Conservation (phyloP, 345 rosid genomes). For the Citrus hindsii region DNA sequence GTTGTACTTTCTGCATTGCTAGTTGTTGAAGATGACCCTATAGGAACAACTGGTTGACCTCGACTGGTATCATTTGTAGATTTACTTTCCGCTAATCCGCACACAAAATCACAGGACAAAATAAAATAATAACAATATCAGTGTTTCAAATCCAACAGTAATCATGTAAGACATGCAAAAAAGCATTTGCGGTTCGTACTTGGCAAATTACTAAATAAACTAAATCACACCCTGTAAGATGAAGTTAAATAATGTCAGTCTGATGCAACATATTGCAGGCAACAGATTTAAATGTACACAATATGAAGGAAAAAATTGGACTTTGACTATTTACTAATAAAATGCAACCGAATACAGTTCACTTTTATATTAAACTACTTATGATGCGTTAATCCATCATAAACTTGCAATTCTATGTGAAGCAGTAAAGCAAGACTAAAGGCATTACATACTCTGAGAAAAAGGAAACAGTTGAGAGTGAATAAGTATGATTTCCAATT, state of each 20-base stretch:
- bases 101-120: neutral
- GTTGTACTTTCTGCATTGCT: conserved; percentile 30
- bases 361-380: neutral
- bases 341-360: neutral
- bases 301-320: neutral
- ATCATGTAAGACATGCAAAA: neutral
- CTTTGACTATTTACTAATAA: neutral
- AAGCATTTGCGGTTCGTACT: neutral
- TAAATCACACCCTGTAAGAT: neutral
- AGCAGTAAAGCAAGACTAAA: neutral
- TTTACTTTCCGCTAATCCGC: conserved; percentile 29
- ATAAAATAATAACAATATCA: neutral
- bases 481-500: neutral
- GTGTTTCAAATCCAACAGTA: neutral
- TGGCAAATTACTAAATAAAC: neutral
- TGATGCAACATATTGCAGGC: neutral
- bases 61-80: conserved; percentile 30
- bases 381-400: neutral
- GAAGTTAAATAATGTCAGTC: neutral
- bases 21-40: conserved; percentile 28
- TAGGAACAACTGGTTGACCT: conserved; percentile 29
- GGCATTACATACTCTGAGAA: neutral
- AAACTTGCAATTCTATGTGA: neutral
- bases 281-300: neutral
- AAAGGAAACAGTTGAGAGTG: neutral